Base-by-base conservation (phyloP, 108 stramenopile species). In the Epipyxis sp. region DNA sequence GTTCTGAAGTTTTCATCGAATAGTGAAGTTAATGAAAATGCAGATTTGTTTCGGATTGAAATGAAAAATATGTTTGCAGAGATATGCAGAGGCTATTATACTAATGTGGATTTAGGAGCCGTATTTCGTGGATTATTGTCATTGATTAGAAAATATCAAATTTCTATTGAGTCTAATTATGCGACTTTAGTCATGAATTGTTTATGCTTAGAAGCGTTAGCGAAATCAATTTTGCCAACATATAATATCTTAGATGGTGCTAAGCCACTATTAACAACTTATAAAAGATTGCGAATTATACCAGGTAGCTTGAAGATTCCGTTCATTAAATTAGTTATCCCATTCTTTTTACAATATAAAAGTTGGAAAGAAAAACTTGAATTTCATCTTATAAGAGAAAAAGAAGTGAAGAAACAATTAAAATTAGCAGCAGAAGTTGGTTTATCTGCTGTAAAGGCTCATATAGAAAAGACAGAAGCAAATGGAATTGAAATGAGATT, bases 211-310 rank as follows among this genome's bases (percentile, higher is more conserved):
- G 91, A 93, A 45, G 77, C 89, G 57, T 67, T 93, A 78, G 90
- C 86, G n/a, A 74, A 77, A 58, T 80, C 79, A 6, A 77, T 92
- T 27, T 84, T 89, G 44, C 92, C 92, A 35, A 59, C 68, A 0
- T 93, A 93, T 85, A 91, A 91, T 80, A 82, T 92, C 50, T 83
- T 93, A 10, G 92, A 93, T 69, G 89, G 89, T 2, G 89, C 91
- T 1, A 40, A 82, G 40, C 87, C 91, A 10, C 77, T 93, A 41
- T 83, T 93, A 35, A 82, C 65, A 44, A 59, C 81, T 13, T 89
- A 92, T 69, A 79, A 82, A 13, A 6, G 6, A 13, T 50, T 20
- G 6, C 46, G 46, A 13, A 6, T 50, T 50, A 6, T 50, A 13
- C 46, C 46, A 13, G 20, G 46, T 13, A 50, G 46, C 6, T 13